A percentile compares a stretch with the other conserved stretches of the same genome.
Conservation (phyloP, 1,139 yeast species). For the Saccharomyces uvarum region DNA sequence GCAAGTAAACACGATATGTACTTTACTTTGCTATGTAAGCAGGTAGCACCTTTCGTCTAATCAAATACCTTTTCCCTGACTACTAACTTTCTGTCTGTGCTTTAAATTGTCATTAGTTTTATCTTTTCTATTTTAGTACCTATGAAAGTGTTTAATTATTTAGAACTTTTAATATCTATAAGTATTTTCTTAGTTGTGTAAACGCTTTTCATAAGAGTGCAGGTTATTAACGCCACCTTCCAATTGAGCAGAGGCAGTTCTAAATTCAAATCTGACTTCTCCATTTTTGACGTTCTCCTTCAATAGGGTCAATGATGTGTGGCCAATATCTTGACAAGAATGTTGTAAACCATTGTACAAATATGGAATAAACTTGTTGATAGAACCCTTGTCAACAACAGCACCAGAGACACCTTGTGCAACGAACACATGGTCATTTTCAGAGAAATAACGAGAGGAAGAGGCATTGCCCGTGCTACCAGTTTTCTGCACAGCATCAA, state of each 20-base stretch:
- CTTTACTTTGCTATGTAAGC: not conserved
- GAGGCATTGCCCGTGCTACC: conserved; percentile 87
- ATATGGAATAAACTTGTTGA: conserved; percentile 89
- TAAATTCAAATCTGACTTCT: conserved; percentile 83
- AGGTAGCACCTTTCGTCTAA: not conserved
- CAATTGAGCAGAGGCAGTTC: conserved; percentile 97
- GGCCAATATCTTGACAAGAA: conserved; percentile 97
- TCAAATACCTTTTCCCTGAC: not conserved
- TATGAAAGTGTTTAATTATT: no score
- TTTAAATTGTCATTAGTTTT: not conserved
- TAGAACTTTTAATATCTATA: not conserved
- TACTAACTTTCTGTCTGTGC: no score
- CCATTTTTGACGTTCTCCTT: conserved; percentile 60
- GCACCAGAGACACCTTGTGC: conserved; percentile 99
- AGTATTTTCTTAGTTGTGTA: conserved; percentile 57
- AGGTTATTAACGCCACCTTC: conserved; percentile 98
- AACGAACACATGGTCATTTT: conserved; percentile 87
- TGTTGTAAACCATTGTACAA: conserved; percentile 93
- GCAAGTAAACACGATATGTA: not conserved
- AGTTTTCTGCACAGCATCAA: conserved; percentile 97
- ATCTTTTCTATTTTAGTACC: not conserved
- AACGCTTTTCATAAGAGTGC: conserved; percentile 94
- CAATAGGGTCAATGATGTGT: conserved; percentile 55
- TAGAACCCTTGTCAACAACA: conserved; percentile 93
- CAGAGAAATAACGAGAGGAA: conserved; percentile 95